These are phyloP conservation scores for Monilinia vaccinii-corymbosi DNA, from an alignment of 2,329 filamentous ascomycete species.

Conservation along the genomic window DNA sequence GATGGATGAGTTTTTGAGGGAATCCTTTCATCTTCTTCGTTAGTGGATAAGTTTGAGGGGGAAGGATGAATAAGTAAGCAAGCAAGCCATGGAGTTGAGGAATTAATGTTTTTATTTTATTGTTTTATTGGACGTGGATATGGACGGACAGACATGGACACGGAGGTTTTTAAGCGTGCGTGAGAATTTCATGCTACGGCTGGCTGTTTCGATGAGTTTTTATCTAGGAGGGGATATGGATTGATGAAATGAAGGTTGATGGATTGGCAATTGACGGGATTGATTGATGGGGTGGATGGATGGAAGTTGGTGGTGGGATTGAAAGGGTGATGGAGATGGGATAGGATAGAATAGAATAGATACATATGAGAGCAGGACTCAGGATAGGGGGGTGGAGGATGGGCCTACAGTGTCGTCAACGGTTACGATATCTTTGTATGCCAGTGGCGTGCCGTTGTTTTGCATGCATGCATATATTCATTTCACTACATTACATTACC, in stretches of 20 bases:
- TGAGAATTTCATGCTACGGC: too few species aligned
- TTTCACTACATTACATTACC: too few species aligned
- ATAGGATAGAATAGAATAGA: too few species aligned
- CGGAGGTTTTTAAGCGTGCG: too few species aligned
- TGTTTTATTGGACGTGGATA: background rate
- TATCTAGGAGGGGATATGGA: background rate
- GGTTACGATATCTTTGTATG: background rate
- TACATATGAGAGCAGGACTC: too few species aligned
- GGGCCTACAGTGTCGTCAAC: too few species aligned
- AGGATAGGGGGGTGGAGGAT: too few species aligned
- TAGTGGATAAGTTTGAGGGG: conserved; percentile 5
- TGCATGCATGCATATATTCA: too few species aligned
- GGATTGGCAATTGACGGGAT: too few species aligned
- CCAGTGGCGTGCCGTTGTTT: background rate
- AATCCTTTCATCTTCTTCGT: background rate
- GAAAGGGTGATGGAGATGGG: background rate
- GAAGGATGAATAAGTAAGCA: background rate
- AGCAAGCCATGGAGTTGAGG: background rate
- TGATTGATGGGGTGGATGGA: too few species aligned
- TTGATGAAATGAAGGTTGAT: background rate
- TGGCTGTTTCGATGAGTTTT: background rate
- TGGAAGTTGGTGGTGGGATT: background rate
- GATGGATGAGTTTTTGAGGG: conserved; percentile 29
- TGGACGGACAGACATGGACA: background rate
- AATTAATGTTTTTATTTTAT: background rate